Conservation (phyloP, 2,329 filamentous ascomycete genomes). For the Ophiostoma ulmi region DNA sequence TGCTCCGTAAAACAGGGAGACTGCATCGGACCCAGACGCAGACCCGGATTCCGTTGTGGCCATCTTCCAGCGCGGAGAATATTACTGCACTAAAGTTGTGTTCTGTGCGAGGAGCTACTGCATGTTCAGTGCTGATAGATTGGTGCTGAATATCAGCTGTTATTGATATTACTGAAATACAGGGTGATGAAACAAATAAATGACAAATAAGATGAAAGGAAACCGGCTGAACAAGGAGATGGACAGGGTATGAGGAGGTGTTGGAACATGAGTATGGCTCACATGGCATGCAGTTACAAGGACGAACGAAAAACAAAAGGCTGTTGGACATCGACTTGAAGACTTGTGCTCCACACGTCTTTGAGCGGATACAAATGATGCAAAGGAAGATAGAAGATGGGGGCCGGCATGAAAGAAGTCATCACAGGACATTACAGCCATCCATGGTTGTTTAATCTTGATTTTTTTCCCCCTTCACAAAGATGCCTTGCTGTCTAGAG, state of each 20-base stretch:
- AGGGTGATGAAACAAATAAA: slow-evolving; percentile 1
- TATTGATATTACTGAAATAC: neutral
- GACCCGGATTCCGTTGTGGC: neutral
- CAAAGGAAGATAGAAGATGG: neutral
- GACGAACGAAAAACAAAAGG: neutral
- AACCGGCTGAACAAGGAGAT: slow-evolving; percentile 3
- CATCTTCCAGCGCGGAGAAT: neutral
- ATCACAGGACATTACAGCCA: neutral
- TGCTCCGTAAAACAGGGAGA: neutral
- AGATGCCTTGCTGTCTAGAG: neutral
- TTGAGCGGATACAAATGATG: neutral
- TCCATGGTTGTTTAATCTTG: neutral
- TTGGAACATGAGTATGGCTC: neutral
- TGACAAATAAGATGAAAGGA: neutral
- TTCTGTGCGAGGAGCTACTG: neutral
- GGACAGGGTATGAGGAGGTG: neutral
- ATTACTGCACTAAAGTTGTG: neutral
- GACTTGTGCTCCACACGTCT: neutral
- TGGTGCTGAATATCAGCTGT: neutral
- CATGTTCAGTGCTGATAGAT: neutral
- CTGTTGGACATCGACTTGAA: neutral
- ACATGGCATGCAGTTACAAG: neutral
- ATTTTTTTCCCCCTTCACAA: neutral
- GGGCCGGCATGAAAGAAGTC: slow-evolving; percentile 4
- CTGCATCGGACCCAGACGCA: neutral